Percentiles rank a stretch among this genome's conserved stretches.
phyloP scores from a whole-genome alignment of 352 stramenopile species.

The Globisporangium emineosum region DNA sequence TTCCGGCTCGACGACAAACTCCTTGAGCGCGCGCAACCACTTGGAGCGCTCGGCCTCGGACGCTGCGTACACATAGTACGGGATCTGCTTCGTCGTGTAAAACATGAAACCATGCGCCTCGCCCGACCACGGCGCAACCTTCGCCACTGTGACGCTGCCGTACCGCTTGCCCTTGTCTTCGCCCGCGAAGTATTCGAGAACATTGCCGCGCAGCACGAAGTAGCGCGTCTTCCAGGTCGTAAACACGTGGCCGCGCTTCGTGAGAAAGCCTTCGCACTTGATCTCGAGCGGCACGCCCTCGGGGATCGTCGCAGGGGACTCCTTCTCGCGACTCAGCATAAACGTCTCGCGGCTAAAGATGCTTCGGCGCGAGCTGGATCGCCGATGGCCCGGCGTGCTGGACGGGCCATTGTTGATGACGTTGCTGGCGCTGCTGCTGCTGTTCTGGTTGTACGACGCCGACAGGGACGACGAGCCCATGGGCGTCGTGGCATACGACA shows the following conservation, averaged over 20 bases:
- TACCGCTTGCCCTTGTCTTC: conserved; percentile 87
- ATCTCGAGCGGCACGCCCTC: conserved; percentile 50
- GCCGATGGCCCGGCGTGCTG: conserved; percentile 30
- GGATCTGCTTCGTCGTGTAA: conserved; percentile 87
- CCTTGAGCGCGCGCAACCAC: conserved; percentile 80
- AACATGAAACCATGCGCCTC: conserved; percentile 90
- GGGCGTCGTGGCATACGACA: conserved; percentile 23
- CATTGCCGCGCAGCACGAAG: conserved; percentile 80
- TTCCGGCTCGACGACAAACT: conserved; percentile 84
- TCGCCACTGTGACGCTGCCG: conserved; percentile 82
- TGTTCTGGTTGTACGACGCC: conserved; percentile 25
- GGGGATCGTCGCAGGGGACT: conserved; percentile 56
- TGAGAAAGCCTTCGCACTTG: conserved; percentile 80
- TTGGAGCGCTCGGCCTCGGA: conserved; percentile 72
- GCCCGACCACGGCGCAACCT: conserved; percentile 82
- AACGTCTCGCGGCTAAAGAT: conserved; percentile 74
- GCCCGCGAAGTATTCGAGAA: conserved; percentile 82
- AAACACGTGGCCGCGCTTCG: conserved; percentile 86
- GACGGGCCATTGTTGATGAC: conserved; percentile 22
- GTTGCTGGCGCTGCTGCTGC: conserved; percentile 21
- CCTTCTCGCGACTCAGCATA: conserved; percentile 74
- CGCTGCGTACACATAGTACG: conserved; percentile 87
- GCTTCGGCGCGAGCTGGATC: conserved; percentile 63
- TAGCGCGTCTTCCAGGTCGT: conserved; percentile 91
- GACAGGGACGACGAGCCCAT: conserved; percentile 21